Evolutionary conservation across 108 stramenopile genomes (phyloP).

Genomic region (Fistulifera solaris): DNA sequence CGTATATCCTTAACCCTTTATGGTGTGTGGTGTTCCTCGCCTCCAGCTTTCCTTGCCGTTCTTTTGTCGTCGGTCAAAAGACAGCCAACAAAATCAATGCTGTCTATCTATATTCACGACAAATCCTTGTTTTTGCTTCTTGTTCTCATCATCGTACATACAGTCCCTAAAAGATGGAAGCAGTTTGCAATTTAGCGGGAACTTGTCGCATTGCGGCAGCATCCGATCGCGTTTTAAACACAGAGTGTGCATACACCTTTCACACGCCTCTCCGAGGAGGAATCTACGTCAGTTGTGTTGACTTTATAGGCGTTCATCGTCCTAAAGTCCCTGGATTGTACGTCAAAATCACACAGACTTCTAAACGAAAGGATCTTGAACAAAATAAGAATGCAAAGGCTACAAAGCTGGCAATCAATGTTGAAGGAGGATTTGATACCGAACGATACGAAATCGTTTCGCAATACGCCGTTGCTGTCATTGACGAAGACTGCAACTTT

Average conservation of each 20-base stretch:
- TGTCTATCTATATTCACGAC: too few relatives aligned
- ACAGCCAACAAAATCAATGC: too few relatives aligned
- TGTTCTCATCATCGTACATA: not conserved
- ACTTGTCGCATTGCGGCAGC: constrained; percentile 28
- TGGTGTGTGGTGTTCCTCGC: too few relatives aligned
- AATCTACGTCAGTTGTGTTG: constrained; percentile 47
- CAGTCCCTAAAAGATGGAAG: not conserved
- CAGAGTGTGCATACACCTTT: constrained; percentile 91
- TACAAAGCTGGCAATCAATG: constrained; percentile 87
- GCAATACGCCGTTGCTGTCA: constrained; percentile 72
- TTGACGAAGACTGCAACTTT: constrained; percentile 27
- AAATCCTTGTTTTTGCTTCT: too few relatives aligned
- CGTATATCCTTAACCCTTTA: too few relatives aligned
- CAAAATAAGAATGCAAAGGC: not conserved
- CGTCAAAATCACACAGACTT: constrained; percentile 53
- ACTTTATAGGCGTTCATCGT: constrained; percentile 55
- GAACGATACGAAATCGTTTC: constrained; percentile 62
- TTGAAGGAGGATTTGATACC: constrained; percentile 92
- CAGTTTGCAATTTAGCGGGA: not conserved
- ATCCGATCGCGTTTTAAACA: constrained; percentile 65
- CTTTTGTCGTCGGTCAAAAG: too few relatives aligned
- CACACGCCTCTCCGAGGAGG: constrained; percentile 80
- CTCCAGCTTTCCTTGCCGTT: too few relatives aligned
- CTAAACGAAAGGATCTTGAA: not conserved
- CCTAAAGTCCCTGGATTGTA: constrained; percentile 68